phyloP scores from a whole-genome alignment of 352 stramenopile species.

The Achlya hypogyna region DNA sequence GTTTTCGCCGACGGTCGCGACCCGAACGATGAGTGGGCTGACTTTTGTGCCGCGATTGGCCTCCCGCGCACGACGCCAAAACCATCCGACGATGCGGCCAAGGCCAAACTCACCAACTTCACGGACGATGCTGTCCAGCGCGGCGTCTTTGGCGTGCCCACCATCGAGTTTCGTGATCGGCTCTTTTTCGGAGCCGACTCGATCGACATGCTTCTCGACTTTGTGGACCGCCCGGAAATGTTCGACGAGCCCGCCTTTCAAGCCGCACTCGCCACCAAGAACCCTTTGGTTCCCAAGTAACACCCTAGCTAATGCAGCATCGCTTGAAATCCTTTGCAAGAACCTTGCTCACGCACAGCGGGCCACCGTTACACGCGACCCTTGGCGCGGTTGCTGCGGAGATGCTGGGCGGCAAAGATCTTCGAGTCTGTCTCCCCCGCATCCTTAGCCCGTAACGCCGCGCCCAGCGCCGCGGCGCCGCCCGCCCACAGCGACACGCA shows the following conservation, averaged over 20 bases:
- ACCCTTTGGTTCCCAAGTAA: background rate
- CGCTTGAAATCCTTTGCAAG: background rate
- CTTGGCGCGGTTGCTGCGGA: background rate
- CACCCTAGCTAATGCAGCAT: background rate
- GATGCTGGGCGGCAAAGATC: background rate
- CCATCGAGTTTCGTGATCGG: background rate
- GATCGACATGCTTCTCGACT: conserved; percentile 10
- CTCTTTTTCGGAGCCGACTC: conserved; percentile 13
- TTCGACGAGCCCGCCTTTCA: conserved; percentile 10
- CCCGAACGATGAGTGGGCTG: conserved; percentile 1
- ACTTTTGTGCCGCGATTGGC: conserved; percentile 8
- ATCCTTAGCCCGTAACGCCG: too few species aligned
- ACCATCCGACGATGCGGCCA: conserved; percentile 8
- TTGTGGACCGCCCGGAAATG: conserved; percentile 4
- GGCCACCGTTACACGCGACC: background rate
- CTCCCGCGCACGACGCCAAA: conserved; percentile 6
- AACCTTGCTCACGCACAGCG: background rate
- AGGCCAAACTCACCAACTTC: conserved; percentile 8
- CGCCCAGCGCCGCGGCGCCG: too few species aligned
- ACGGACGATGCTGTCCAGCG: conserved; percentile 1
- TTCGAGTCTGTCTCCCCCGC: too few species aligned
- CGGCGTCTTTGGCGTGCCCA: conserved; percentile 12
- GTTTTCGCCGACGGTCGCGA: conserved; percentile 13
- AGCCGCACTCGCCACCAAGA: background rate
- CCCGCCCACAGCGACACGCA: too few species aligned